Base-by-base conservation (phyloP, 306 rosid genomes). In the Prunus mira region DNA sequence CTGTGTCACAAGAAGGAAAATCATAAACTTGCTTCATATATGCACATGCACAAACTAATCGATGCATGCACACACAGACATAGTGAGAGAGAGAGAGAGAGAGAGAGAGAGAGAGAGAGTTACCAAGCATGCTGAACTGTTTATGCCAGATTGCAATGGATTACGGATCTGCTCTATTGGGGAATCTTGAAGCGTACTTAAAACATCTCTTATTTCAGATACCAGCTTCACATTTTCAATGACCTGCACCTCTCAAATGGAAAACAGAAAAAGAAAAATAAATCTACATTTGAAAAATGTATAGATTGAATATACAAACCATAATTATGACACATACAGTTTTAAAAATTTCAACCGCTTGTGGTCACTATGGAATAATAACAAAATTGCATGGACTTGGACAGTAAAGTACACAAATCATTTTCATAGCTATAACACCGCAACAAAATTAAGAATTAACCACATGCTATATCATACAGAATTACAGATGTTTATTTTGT, bases 141-240 rank as follows among this genome's bases (percentile, higher is more conserved):
- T 83, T 65, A 69, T 69, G 81, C 84, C 65, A 76, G 76, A 81
- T 54, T 80, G 96, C 71, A 72, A 68, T 77, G 81, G 88, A 75
- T 61, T 56, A 61, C 84, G 84, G 76, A 79, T 51, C 70, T 57
- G 80, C 60, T 71, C 90, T 51, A 80, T 41, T 6, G 89, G 73
- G 76, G 72, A 82, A 84, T 82, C 89, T 67, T 86, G 97, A 68
- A 89, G 77, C 52, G 88, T 81, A 81, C 84, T 78, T 69, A 93
- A 92, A 46, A 84, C 81, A 80, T 81, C 88, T 88, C 87, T 89
- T 72, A 93, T 80, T 79, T 79, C 88, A 79, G 82, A 81, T 64
- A 92, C 86, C 77, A 88, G 67, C 74, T 76, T 83, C 76, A 80
- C 82, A 88, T 91, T 93, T 89, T 96, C 99, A 81, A 43, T 73